Conservation (phyloP, 257 asterid genomes). For the Nicotiana benthamiana region DNA sequence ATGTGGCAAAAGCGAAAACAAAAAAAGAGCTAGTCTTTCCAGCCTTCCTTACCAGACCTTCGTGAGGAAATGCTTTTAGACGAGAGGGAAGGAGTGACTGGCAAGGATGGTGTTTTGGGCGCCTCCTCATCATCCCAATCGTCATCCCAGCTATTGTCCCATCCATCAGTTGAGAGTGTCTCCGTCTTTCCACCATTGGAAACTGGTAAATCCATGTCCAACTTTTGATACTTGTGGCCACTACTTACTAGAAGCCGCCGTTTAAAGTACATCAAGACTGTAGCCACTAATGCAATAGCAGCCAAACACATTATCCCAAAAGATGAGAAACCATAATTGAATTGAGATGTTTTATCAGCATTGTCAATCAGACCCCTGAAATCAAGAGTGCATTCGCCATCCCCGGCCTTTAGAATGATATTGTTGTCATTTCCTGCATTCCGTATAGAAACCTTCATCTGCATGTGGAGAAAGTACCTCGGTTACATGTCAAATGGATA, state of each 20-base stretch:
- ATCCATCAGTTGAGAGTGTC: constrained; percentile 40
- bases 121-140: constrained; percentile 88
- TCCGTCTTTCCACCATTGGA: constrained; percentile 33
- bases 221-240: constrained; percentile 42
- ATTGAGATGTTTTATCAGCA: constrained; percentile 16
- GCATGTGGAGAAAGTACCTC: constrained; percentile 11
- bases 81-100: constrained; percentile 56
- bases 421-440: constrained; percentile 30
- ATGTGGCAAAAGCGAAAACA: neutral
- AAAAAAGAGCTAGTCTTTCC: constrained; percentile 51
- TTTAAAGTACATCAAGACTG: constrained; percentile 30
- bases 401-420: constrained; percentile 45
- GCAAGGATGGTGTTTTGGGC: constrained; percentile 43
- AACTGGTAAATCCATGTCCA: constrained; percentile 69
- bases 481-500: neutral
- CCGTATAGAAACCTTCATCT: constrained; percentile 57
- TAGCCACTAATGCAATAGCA: constrained; percentile 25
- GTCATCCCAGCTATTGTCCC: constrained; percentile 84
- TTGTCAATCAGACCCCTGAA: constrained; percentile 37
- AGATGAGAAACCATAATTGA: constrained; percentile 21
- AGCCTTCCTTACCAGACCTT: constrained; percentile 51
- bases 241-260: constrained; percentile 28
- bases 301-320: constrained; percentile 32
- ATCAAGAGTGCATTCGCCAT: constrained; percentile 53
- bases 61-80: constrained; percentile 47